These are phyloP conservation scores for Claviceps paspali DNA, from an alignment of 2,329 filamentous ascomycete species.

Conservation along the genomic window DNA sequence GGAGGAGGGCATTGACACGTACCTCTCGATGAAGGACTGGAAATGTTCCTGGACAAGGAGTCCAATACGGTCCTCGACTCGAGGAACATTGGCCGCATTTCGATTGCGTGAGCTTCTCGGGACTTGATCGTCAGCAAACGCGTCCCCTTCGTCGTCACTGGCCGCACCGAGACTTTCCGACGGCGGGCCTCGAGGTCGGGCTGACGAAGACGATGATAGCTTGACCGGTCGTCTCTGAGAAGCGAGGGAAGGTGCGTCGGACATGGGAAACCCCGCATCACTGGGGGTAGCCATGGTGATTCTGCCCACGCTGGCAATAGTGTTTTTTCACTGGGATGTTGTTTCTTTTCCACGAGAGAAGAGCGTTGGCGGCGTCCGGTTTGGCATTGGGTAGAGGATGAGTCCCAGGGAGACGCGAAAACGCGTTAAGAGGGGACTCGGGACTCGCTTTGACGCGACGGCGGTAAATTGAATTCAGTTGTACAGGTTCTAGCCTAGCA, in stretches of 20 bases:
- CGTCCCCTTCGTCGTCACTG: constrained; percentile 48
- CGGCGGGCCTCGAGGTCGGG: constrained; percentile 41
- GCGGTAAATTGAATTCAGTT: constrained; percentile 24
- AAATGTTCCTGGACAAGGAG: constrained; percentile 62
- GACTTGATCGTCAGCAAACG: constrained; percentile 50
- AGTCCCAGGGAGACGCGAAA: not conserved
- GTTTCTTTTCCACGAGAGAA: not conserved
- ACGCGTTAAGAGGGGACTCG: constrained; percentile 20
- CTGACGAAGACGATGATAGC: constrained; percentile 35
- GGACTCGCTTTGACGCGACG: constrained; percentile 15
- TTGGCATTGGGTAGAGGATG: too few relatives aligned
- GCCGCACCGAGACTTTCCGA: constrained; percentile 44
- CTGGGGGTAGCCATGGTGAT: constrained; percentile 34
- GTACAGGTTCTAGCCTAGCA: too few relatives aligned
- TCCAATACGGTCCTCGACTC: constrained; percentile 63
- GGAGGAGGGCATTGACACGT: constrained; percentile 5
- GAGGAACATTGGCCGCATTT: constrained; percentile 41
- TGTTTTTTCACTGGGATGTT: too few relatives aligned
- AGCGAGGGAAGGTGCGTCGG: constrained; percentile 32
- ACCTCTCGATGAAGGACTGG: constrained; percentile 68
- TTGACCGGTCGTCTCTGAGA: constrained; percentile 25
- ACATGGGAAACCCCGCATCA: constrained; percentile 42
- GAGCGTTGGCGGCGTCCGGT: too few relatives aligned
- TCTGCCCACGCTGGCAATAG: not conserved
- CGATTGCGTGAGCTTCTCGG: constrained; percentile 33